These are phyloP conservation scores for Phytophthora pseudosyringae DNA, from an alignment of 352 stramenopile genomes.

Conservation along the genomic window DNA sequence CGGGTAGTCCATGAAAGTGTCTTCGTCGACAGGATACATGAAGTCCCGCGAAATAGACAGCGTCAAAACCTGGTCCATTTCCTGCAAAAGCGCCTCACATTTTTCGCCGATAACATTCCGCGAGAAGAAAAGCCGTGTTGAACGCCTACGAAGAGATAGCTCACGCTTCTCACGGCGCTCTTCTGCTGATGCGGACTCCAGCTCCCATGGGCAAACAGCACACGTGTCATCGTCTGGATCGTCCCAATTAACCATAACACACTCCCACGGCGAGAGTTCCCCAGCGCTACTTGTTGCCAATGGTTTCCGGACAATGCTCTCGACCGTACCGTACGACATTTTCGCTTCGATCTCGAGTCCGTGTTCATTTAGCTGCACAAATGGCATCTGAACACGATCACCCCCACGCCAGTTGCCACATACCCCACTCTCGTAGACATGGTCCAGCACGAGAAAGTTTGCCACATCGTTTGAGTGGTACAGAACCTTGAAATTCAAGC, in stretches of 20 bases:
- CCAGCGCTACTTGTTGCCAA: constrained; percentile 18
- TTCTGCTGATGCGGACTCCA: constrained; percentile 54
- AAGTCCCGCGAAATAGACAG: constrained; percentile 83
- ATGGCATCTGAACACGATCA: constrained; percentile 79
- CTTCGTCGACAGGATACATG: constrained; percentile 76
- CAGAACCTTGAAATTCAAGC: constrained; percentile 69
- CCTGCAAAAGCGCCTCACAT: constrained; percentile 54
- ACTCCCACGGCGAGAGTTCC: constrained; percentile 78
- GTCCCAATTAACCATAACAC: constrained; percentile 75
- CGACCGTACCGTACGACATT: constrained; percentile 69
- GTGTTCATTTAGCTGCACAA: constrained; percentile 67
- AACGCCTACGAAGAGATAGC: constrained; percentile 42
- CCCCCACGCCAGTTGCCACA: constrained; percentile 69
- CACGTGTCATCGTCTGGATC: constrained; percentile 72
- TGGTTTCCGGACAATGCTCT: constrained; percentile 46
- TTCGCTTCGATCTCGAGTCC: constrained; percentile 65
- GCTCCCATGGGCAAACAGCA: constrained; percentile 80
- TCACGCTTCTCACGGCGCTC: constrained; percentile 51
- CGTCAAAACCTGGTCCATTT: constrained; percentile 67
- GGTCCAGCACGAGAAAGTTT: constrained; percentile 88
- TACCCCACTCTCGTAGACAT: constrained; percentile 83
- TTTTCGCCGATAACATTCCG: constrained; percentile 58
- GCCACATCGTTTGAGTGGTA: constrained; percentile 84
- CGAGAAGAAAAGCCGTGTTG: constrained; percentile 55
- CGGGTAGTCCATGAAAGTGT: constrained; percentile 80